phyloP scores from a whole-genome alignment of 73 alveolate species.

The Paramecium sonneborni region DNA sequence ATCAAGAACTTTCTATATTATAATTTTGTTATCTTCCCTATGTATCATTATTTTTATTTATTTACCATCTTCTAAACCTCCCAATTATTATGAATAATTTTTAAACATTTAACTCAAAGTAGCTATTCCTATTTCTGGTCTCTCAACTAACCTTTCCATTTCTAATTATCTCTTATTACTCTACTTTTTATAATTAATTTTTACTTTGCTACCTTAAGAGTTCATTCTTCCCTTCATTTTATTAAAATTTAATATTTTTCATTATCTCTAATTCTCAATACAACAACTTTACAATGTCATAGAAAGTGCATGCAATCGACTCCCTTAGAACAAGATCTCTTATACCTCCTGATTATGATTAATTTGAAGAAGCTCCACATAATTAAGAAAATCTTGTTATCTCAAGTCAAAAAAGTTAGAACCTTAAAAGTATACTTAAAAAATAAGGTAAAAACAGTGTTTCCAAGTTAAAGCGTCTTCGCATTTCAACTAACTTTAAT shows the following conservation, averaged over 20 bases:
- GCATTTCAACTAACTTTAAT: neutral
- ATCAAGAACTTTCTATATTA: neutral
- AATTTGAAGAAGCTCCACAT: neutral
- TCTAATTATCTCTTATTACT: neutral
- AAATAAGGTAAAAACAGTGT: neutral
- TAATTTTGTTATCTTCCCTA: neutral
- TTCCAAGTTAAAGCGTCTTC: neutral
- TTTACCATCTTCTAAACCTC: constrained; percentile 47
- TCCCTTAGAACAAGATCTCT: constrained; percentile 52
- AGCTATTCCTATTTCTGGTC: neutral
- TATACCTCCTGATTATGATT: constrained; percentile 24
- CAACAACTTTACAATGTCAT: neutral
- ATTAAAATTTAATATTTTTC: neutral
- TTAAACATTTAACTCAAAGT: constrained; percentile 24
- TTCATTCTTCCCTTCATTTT: neutral
- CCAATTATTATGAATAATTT: neutral
- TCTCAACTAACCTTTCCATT: neutral
- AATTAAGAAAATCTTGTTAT: neutral
- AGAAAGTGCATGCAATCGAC: constrained; percentile 20
- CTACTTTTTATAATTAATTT: neutral
- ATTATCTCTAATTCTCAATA: neutral
- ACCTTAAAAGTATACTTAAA: neutral
- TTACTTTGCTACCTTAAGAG: neutral
- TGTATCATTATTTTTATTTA: neutral
- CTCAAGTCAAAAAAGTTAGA: neutral